These are phyloP conservation scores for Colletotrichum lini DNA, from an alignment of 2,329 filamentous ascomycete genomes.

Conservation along the genomic window DNA sequence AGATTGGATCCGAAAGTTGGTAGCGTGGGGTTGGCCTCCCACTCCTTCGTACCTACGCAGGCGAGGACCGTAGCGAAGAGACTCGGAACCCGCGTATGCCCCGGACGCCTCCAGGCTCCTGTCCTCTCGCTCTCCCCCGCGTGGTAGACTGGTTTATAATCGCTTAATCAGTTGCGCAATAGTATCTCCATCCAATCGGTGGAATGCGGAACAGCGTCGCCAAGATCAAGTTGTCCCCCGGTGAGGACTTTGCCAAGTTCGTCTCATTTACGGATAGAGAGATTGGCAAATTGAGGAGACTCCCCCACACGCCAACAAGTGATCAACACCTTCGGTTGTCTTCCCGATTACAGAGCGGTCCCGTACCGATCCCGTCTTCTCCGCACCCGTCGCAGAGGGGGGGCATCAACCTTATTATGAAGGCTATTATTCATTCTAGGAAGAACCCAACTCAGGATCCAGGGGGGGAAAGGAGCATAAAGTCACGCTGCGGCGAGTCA, in stretches of 20 bases:
- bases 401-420: constrained; percentile 34
- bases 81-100: background rate
- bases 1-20: background rate
- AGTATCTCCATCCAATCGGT: constrained; percentile 39
- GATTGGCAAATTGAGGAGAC: constrained; percentile 8
- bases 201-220: constrained; percentile 8
- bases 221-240: constrained; percentile 1
- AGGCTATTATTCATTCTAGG: constrained; percentile 17
- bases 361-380: background rate
- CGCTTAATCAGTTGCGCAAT: constrained; percentile 25
- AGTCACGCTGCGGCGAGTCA: too few species aligned
- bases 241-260: constrained; percentile 13
- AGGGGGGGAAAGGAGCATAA: background rate
- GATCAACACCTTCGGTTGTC: constrained; percentile 11
- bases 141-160: constrained; percentile 22
- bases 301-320: background rate
- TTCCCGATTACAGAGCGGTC: constrained; percentile 12
- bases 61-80: background rate
- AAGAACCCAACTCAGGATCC: background rate
- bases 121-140: background rate
- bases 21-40: background rate
- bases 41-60: background rate
- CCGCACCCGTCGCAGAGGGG: background rate
- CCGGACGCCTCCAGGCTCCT: background rate
- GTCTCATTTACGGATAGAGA: constrained; percentile 16